Base-by-base conservation (phyloP, 179 eudicot genomes). In the Heliamphora pulchella region DNA sequence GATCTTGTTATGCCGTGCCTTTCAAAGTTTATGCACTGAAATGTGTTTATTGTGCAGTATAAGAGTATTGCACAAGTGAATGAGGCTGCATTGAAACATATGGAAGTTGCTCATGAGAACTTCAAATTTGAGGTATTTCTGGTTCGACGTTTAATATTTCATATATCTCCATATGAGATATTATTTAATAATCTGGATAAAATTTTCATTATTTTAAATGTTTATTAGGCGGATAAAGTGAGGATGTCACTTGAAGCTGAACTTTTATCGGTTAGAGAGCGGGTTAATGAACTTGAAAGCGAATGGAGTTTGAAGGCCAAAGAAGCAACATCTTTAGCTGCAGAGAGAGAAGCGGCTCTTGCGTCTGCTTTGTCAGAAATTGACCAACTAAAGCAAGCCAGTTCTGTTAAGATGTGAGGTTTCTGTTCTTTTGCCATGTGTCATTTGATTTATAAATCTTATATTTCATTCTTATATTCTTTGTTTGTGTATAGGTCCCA, bases 61-160 rank as follows among this genome's bases (percentile, higher is more conserved):
- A 96, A 91, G 84, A 88, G 91, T 85, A 92, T 96, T 46, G 98
- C 99, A 59, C 88, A 91, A 81, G 97, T 89, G 80, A 92, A 92
- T 79, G 99, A 96, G 83, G 90, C 86, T 58, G 98, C 97, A 58
- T 74, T 96, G 71, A 94, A 90, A 81, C 91, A 96, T 83, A 90
- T 94, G 89, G 98, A 96, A 82, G 71, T 71, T 83, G 90, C 91
- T 62, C 87, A 91, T 82, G 96, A 91, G 82, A 88, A 77, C 68
- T 92, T 87, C 48, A 94, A 82, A 85, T 80, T 69, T 78, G 98
- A 96, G 92, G 93, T 90, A 82, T 47, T 48, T 4, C 51, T 47
- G 20, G 44, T 46, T 20, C 59, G 11, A 20, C 71, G 31, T 41
- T 44, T 72, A 4, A 11, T 5, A 72, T 53, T 41, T 13, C 47